Conservation (phyloP, 768 basidiomycete genomes). For the Xanthoconium stramineum region DNA sequence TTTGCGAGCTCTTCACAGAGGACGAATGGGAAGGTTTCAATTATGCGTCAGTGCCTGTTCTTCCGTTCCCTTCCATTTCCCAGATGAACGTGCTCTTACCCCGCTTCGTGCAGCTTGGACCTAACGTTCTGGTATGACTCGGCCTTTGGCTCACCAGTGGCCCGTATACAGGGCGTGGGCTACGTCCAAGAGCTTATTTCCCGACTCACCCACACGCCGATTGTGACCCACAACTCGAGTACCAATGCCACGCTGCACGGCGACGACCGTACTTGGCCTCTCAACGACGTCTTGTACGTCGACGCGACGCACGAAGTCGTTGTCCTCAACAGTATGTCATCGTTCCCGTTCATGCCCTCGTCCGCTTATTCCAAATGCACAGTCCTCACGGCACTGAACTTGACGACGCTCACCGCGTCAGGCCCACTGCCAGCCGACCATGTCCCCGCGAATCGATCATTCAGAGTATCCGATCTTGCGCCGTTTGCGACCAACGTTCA, state of each 20-base stretch:
- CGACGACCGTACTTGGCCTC: conserved; percentile 64
- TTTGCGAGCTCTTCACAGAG: conserved; percentile 86
- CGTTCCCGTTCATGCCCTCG: background rate
- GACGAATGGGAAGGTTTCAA: conserved; percentile 94
- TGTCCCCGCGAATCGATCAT: conserved; percentile 61
- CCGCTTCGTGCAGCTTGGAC: conserved; percentile 14
- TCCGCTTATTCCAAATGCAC: background rate
- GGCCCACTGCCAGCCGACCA: conserved; percentile 78
- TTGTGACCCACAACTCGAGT: conserved; percentile 68
- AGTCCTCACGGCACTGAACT: conserved; percentile 81
- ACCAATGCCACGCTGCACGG: conserved; percentile 83
- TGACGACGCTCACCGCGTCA: conserved; percentile 65
- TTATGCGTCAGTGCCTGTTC: conserved; percentile 57
- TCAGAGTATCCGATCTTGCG: conserved; percentile 71
- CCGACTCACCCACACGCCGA: conserved; percentile 74
- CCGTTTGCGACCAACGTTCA: conserved; percentile 89
- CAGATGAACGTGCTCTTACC: background rate
- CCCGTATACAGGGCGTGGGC: conserved; percentile 72
- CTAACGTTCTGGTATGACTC: conserved; percentile 50
- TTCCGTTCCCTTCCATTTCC: background rate
- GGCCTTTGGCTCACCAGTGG: conserved; percentile 79
- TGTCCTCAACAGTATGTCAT: conserved; percentile 66
- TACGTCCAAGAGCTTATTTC: conserved; percentile 83
- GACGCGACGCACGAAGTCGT: conserved; percentile 94
- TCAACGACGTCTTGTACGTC: conserved; percentile 72